Base-by-base conservation (phyloP, 345 rosid genomes). In the Eucalyptus cloeziana region DNA sequence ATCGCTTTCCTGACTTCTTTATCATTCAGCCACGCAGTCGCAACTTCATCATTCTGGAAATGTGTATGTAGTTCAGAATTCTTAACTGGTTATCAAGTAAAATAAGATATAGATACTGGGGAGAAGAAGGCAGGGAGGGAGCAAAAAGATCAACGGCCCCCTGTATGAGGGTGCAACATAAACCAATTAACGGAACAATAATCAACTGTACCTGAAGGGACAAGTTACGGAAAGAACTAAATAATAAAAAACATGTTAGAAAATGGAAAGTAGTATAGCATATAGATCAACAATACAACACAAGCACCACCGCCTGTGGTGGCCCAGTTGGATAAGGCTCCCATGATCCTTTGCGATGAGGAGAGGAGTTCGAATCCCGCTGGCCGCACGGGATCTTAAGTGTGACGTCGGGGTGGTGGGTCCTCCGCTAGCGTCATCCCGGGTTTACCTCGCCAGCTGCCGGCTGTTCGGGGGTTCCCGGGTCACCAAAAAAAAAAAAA, bases 1-100 rank as follows among this genome's bases (percentile, higher is more conserved):
- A 93, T 58, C 43, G 95, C 94, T 87, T 90, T 91, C 89, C 95
- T 90, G 16, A 93, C 94, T 4, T 88, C 85, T 86, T 89, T 91
- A 47, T 90, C 90, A 19, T 94, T 93, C 15, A 94, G 81, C 95
- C 95, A 94, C 3, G 86, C 40, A 6, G 86, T 91, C 6, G 95
- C 95, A 27, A 93, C 88, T 30, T 88, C 89, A 86, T 93, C 95
- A 33, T 89, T 71, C 95, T 94, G 92, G 4, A 45, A 10, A 15
- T 15, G 44, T 47, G 1, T 76, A 10, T 5, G 83, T 11, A 76
- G 47, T 21, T 76, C 30, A 40, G 83, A 76, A 10, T 21, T 76
- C 47, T 76, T 76, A 21, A 10, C 47, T 21, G 47, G 47, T 37
- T 11, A 21, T 76, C 1, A 2, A 40, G 83, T 76, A 47, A 76